A percentile compares a stretch with the other conserved stretches of the same genome.
These are phyloP conservation scores for Lepraria neglecta DNA, from an alignment of 495 filamentous ascomycete species.

Conservation along the genomic window DNA sequence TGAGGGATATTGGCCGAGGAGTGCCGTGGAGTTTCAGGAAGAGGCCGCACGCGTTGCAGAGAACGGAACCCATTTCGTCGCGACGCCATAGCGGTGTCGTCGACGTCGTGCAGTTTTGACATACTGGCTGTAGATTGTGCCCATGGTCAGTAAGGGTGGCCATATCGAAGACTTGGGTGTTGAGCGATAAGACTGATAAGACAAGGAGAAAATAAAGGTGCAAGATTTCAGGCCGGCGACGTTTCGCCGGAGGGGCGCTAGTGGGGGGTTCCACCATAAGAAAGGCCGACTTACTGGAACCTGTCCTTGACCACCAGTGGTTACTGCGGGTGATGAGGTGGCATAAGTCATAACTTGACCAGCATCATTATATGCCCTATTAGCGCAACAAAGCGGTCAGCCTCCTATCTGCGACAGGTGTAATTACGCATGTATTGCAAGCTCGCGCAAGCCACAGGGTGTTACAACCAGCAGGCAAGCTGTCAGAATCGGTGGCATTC, in stretches of 20 bases:
- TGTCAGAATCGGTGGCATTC: background rate
- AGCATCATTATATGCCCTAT: constrained; percentile 47
- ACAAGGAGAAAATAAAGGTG: constrained; percentile 30
- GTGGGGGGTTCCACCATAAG: constrained; percentile 2
- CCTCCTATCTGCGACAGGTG: background rate
- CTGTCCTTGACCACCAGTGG: constrained; percentile 58
- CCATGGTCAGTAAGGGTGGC: constrained; percentile 53
- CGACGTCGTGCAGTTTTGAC: constrained; percentile 92
- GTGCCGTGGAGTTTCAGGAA: constrained; percentile 96
- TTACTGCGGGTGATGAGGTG: constrained; percentile 61
- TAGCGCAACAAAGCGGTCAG: constrained; percentile 34
- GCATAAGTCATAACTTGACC: constrained; percentile 51
- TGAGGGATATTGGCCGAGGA: constrained; percentile 87
- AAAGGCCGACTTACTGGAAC: constrained; percentile 52
- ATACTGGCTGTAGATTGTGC: constrained; percentile 77
- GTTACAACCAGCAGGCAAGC: background rate
- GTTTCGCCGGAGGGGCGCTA: constrained; percentile 13
- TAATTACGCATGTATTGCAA: constrained; percentile 2
- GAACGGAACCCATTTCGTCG: constrained; percentile 92
- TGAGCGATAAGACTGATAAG: constrained; percentile 31
- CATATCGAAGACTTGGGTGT: constrained; percentile 38
- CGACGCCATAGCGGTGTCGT: constrained; percentile 96
- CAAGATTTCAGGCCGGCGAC: constrained; percentile 24
- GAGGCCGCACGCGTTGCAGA: constrained; percentile 97
- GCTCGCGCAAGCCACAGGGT: constrained; percentile 1